Conservation (phyloP, 495 filamentous ascomycete species). For the Poronia punctata region DNA sequence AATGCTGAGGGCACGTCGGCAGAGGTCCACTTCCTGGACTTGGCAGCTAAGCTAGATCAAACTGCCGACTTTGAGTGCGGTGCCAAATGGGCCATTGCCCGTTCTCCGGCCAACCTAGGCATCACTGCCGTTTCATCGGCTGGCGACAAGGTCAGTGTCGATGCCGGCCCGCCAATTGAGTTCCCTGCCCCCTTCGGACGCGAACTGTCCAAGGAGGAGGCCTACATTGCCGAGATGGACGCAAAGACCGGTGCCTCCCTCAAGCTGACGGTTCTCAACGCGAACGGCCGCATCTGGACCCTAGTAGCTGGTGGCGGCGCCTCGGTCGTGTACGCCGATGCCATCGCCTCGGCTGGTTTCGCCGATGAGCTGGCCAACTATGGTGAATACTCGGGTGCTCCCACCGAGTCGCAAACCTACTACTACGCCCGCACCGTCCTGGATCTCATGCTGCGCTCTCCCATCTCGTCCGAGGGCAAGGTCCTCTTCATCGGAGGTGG, state of each 20-base stretch:
- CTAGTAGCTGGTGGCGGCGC: conserved; percentile 98
- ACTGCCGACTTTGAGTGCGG: conserved; percentile 99
- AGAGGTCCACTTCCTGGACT: conserved; percentile 94
- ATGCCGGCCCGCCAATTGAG: conserved; percentile 96
- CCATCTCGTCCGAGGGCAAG: conserved; percentile 81
- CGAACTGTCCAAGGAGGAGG: conserved; percentile 96
- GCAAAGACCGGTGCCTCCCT: conserved; percentile 98
- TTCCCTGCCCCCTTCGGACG: conserved; percentile 98
- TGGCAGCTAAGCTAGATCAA: conserved; percentile 98
- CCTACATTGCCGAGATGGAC: conserved; percentile 96
- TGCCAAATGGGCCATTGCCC: conserved; percentile 95
- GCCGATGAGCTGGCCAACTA: conserved; percentile 98
- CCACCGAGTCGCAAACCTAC: conserved; percentile 96
- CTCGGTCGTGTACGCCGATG: conserved; percentile 97
- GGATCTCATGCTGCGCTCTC: conserved; percentile 94
- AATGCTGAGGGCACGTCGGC: conserved; percentile 88
- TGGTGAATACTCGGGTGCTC: conserved; percentile 98
- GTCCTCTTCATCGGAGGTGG: conserved; percentile 98
- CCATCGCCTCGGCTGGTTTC: conserved; percentile 94
- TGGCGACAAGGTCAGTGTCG: conserved; percentile 78
- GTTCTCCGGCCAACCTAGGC: conserved; percentile 79
- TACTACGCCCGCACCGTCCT: conserved; percentile 96
- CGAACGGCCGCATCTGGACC: conserved; percentile 90
- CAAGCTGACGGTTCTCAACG: conserved; percentile 94
- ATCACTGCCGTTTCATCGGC: conserved; percentile 51